Evolutionary conservation across 345 rosid genomes (phyloP), one percentile per base, ranked within the genome.

Genomic region (Microcos paniculata): DNA sequence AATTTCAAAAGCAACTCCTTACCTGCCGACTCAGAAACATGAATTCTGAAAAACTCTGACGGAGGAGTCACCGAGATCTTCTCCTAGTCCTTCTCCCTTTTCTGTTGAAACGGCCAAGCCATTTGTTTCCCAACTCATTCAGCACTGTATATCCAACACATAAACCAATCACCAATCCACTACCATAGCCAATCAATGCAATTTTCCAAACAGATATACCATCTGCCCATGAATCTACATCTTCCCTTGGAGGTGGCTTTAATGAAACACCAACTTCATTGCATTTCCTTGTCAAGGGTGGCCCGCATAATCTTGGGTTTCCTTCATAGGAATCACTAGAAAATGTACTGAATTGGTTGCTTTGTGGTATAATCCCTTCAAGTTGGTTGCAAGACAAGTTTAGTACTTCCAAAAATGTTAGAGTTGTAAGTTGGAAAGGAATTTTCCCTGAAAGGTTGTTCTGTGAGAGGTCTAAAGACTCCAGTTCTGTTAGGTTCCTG

Each of bases 351-450:
- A 88, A 31, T 45, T 86, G 90, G n/a, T n/a, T n/a, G n/a, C n/a
- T n/a, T n/a, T n/a, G n/a, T n/a, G n/a, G n/a, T n/a, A n/a, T n/a
- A n/a, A n/a, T n/a, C n/a, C n/a, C n/a, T n/a, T n/a, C n/a, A n/a
- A n/a, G n/a, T n/a, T n/a, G n/a, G n/a, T n/a, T 86, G 48, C 40
- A 15, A 0, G 88, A 88, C 13, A 88, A 71, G 67, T 88, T 73
- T 51, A 88, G 31, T 58, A 42, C 0, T 0, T 80, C 31, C 6
- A 86, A 78, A 61, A 78, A 86, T 55, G 5, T 77, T 1, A 88
- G 70, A 0, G 23, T 13, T 1, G 80, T 14, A 10, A 85, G 81
- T 59, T 75, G 70, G 2, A 9, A 0, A 9, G 91, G 86, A 46
- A 85, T 84, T 1, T 0, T 13, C 2, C 84, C 86, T 0, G 48